phyloP scores from a whole-genome alignment of 2,329 filamentous ascomycete genomes.

The Cladophialophora exuberans region DNA sequence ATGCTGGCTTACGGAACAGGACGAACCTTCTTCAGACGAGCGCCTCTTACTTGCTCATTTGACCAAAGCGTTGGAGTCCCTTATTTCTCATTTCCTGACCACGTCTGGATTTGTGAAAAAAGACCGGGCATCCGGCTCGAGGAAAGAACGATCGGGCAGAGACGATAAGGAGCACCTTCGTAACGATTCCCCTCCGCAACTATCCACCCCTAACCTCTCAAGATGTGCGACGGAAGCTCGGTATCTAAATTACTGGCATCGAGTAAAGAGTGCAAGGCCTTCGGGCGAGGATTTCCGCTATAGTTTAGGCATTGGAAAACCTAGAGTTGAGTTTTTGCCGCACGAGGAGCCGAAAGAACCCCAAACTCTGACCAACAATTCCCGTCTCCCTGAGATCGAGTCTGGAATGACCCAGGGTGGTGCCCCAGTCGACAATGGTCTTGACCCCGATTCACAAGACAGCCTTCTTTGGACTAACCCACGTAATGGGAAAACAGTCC shows the following conservation, averaged over 20 bases:
- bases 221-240: background rate
- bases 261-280: constrained; percentile 19
- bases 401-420: background rate
- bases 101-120: constrained; percentile 66
- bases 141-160: background rate
- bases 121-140: background rate
- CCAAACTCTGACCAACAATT: background rate
- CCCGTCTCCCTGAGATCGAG: background rate
- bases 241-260: constrained; percentile 21
- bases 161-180: background rate
- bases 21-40: constrained; percentile 1
- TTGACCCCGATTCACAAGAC: constrained; percentile 34
- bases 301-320: constrained; percentile 1
- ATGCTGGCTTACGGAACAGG: constrained; percentile 44
- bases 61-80: constrained; percentile 43
- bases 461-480: constrained; percentile 62
- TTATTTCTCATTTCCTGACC: constrained; percentile 74
- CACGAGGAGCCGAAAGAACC: background rate
- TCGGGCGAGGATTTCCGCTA: constrained; percentile 8
- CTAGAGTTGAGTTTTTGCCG: background rate
- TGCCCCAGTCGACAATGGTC: background rate
- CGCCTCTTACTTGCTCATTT: constrained; percentile 4
- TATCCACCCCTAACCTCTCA: background rate
- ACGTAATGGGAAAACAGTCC: constrained; percentile 50
- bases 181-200: background rate